Evolutionary conservation across 2,329 filamentous ascomycete species (phyloP), one percentile per base, ranked within the genome.

Genomic region (Fusarium acutatum): DNA sequence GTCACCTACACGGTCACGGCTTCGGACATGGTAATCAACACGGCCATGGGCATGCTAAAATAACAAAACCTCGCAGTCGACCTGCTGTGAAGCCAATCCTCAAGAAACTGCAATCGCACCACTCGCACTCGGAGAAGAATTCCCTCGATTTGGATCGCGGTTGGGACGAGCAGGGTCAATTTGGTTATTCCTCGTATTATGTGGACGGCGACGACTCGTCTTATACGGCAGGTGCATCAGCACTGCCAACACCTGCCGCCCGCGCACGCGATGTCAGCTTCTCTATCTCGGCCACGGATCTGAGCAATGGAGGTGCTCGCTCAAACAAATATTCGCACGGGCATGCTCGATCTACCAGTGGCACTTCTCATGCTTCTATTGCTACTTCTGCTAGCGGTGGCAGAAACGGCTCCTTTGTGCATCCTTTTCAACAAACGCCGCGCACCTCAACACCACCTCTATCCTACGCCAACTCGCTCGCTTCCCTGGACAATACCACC

Each of bases 401-500:
- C 60, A 84, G 87, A 64, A 83, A 82, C 64, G 84, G 84, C 64
- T 81, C 84, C 37, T 91, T 92, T 77, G 85, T 91, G 26, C 90
- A 92, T 77, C 90, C 90, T 32, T 91, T 91, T 73, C 89, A 91
- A 78, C 90, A 91, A 81, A 90, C 85, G 14, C 90, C 90, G 37
- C 86, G 88, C 44, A 88, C 88, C 3, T 87, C 88, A 50, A 90
- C 89, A 67, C 88, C 89, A 57, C 88, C 89, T 14, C 77, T 90
- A 68, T 87, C 88, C 30, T 90, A 90, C 78, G 86, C 88, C 72
- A 88, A 88, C 79, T 89, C 88, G 13, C 80, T 88, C 47, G 84
- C 86, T 22, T 88, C 87, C 6, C 82, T 89, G 59, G 87, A 87
- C 57, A 86, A 81, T 67, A 78, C 75, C 34, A 70, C 73, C 32